phyloP scores from a whole-genome alignment of 2,329 filamentous ascomycete species.

The Hypoxylon sp. region DNA sequence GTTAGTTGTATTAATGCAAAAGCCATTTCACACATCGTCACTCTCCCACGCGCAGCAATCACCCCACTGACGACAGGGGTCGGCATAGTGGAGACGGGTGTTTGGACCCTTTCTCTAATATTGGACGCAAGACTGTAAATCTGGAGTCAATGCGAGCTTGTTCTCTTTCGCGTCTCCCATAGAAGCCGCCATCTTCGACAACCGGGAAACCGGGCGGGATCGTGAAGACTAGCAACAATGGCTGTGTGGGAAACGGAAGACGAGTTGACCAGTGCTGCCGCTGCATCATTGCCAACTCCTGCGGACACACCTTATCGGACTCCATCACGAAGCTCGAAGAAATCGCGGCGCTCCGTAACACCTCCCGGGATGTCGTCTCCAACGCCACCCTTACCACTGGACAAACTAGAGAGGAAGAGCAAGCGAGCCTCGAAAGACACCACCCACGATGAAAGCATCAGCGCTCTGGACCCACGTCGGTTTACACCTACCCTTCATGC shows the following conservation, averaged over 20 bases:
- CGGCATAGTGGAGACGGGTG: slow-evolving; percentile 20
- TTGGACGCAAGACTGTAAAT: slow-evolving; percentile 31
- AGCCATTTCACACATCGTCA: slow-evolving; percentile 33
- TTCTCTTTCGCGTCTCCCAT: slow-evolving; percentile 23
- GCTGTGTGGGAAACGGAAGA: slow-evolving; percentile 70
- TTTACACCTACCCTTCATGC: slow-evolving; percentile 97
- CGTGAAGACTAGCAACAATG: slow-evolving; percentile 51
- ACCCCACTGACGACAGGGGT: slow-evolving; percentile 37
- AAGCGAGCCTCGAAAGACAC: slow-evolving; percentile 67
- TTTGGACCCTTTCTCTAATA: slow-evolving; percentile 36
- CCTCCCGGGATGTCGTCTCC: slow-evolving; percentile 67
- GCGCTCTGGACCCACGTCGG: slow-evolving; percentile 84
- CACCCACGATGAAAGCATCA: slow-evolving; percentile 72
- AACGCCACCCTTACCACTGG: slow-evolving; percentile 58
- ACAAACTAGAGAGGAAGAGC: slow-evolving; percentile 53
- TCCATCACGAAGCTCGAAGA: slow-evolving; percentile 68
- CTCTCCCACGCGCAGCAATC: slow-evolving; percentile 26
- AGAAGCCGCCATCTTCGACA: slow-evolving; percentile 24
- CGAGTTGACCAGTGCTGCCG: slow-evolving; percentile 64
- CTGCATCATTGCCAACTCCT: slow-evolving; percentile 72
- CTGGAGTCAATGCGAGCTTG: slow-evolving; percentile 25
- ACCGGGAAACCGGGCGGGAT: slow-evolving; percentile 27
- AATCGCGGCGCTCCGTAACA: slow-evolving; percentile 73
- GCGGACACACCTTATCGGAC: slow-evolving; percentile 76
- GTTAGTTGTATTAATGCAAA: slow-evolving; percentile 40